phyloP scores from a whole-genome alignment of 208 protist species.

The Trypanosoma lewisi region DNA sequence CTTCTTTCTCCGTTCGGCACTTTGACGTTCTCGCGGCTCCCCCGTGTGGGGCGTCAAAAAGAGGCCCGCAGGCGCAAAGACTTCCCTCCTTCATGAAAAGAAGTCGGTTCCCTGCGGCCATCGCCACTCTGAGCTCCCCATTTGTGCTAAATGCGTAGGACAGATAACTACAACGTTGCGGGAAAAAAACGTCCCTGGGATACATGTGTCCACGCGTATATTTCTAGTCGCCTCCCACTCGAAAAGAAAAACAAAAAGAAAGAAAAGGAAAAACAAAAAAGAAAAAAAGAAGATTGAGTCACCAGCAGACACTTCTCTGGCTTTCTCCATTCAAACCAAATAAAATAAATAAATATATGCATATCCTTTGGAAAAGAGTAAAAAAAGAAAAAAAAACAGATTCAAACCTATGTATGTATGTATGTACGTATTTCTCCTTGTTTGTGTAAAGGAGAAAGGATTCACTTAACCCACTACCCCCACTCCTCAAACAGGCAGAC shows the following conservation, averaged over 20 bases:
- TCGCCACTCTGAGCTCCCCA: constrained; percentile 62
- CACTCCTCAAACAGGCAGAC: no score
- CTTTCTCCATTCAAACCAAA: background rate
- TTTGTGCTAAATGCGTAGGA: constrained; percentile 45
- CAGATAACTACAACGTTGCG: constrained; percentile 59
- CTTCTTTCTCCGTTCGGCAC: no score
- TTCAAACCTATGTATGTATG: background rate
- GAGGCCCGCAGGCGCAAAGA: constrained; percentile 35
- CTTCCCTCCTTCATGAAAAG: constrained; percentile 58
- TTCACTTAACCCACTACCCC: background rate
- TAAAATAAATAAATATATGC: background rate
- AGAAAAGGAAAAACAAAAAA: background rate
- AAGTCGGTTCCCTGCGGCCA: constrained; percentile 50
- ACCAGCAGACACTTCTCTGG: background rate
- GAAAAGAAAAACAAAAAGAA: background rate
- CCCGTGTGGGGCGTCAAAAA: constrained; percentile 20
- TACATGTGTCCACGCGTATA: constrained; percentile 14
- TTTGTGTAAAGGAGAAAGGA: no score
- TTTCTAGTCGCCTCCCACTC: no score
- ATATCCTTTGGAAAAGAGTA: background rate
- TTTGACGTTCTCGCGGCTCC: background rate
- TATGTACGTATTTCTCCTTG: background rate
- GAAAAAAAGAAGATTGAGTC: background rate
- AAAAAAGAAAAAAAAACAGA: background rate
- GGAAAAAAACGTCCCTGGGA: constrained; percentile 41